Base-by-base conservation (phyloP, 371 early-diverging fungal genomes). In the Actinomucor elegans region DNA sequence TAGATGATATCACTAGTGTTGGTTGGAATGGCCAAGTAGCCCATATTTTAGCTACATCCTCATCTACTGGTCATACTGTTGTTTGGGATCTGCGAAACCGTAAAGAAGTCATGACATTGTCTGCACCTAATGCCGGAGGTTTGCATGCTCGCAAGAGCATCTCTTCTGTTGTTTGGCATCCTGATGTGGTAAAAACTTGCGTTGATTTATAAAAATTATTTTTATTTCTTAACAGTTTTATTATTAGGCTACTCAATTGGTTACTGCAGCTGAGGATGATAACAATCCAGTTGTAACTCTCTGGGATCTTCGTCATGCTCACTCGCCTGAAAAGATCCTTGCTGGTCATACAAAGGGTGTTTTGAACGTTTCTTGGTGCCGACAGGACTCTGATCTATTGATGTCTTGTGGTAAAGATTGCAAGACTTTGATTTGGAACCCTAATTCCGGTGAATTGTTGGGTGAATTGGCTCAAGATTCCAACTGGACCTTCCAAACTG, bases 21-120 rank as follows among this genome's bases (percentile, higher is more conserved):
- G 79, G 91, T 20, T 99, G 97, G 97, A 99, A 97, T 73, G 83
- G 88, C 48, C 90, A 92, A 61, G 94, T 93, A 23, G 84, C 88
- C 33, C 94, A 97, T 60, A 98, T 98, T 64, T 71, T 98, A 45
- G 94, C 96, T 4, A 91, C 92, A 2, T 89, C 92, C 10, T 90
- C 92, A 24, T 90, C 86, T 52, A 92, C 94, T 48, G 97, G 99
- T 26, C 81, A 89, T 64, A 92, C 94, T 6, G 95, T 94, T 20
- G 87, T 97, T n/a, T 97, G 97, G 97, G 97, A 97, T 79, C 75
- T 97, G 50, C 84, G 92, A 33, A 87, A 86, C 59, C 80, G 88
- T 29, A 84, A 90, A 40, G 97, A 98, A 64, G 82, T 96, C 23
- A 86, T 94, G 57, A 73, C 81, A 26, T 81, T 98, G 23, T 69